Base-by-base conservation (phyloP, 139 green algal genomes). In the Chlorella sp. region DNA sequence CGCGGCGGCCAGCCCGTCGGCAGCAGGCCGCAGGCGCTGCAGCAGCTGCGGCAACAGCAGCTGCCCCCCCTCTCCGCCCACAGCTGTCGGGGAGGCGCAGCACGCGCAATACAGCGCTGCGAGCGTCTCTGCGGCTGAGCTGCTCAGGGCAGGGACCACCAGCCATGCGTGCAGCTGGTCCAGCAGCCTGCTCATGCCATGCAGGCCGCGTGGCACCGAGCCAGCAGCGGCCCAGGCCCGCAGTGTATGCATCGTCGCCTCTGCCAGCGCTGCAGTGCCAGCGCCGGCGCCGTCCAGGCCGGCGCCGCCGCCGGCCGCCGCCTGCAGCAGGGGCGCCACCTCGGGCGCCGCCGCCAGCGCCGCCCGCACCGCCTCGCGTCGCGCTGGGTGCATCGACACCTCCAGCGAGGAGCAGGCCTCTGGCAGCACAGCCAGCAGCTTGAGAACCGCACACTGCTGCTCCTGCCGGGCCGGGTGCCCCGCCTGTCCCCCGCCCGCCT, bases 361-460 rank as follows among this genome's bases (percentile, higher is more conserved):
- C 0, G 62, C 59, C 27, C 5, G 35, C 15, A 82, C 31, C 35
- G 75, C 79, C 31, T 68, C 38, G 14, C 79, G 55, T 2, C 81
- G 45, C 43, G 80, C 72, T 3, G 83, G 79, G 65, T 81, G 75
- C 66, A 80, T 69, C 3, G 43, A 56, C 8, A 25, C 43, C 0
- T 76, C 60, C 53, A 46, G 56, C 27, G 63, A 58, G 12, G 27
- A 21, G 15, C 9, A 51, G 2, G 67, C 63, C 25, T 84, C 75
- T n/a, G 83, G 75, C 53, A 87, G 35, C 5, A 67, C 61, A 2
- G 66, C 58, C 45, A 87, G 67, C 45, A 87, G 29, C 36, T 56
- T 33, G 35, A 87, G 79, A 75, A 74, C 25, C 35, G 46, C 61
- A 31, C 53, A 61, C 72, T 71, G 72, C 51, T 75, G 69, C 50